A percentile compares a stretch with the other conserved stretches of the same genome.
Conservation (phyloP, 495 filamentous ascomycete species). For the Aspergillus homomorphus region DNA sequence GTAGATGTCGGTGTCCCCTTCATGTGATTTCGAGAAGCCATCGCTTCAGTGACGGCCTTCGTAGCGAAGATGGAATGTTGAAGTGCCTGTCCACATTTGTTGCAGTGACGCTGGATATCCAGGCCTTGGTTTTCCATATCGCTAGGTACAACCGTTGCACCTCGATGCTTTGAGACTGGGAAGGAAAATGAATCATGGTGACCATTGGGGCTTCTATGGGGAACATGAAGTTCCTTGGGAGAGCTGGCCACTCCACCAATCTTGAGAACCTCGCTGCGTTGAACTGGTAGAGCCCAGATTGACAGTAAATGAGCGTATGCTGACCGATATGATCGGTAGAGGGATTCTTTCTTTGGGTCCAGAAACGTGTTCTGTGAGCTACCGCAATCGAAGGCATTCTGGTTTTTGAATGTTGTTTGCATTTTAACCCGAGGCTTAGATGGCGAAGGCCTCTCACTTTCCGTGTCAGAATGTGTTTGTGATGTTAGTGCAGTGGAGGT, state of each 20-base stretch:
- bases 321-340: constrained; percentile 70
- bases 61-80: constrained; percentile 41
- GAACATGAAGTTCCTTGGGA: constrained; percentile 15
- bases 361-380: constrained; percentile 67
- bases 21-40: constrained; percentile 20
- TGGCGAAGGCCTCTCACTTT: constrained; percentile 35
- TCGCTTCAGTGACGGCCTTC: constrained; percentile 16
- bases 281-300: constrained; percentile 74
- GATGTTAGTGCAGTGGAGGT: constrained; percentile 28
- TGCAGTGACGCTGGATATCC: constrained; percentile 46
- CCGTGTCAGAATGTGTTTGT: constrained; percentile 44
- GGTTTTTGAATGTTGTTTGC: constrained; percentile 68
- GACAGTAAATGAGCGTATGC: constrained; percentile 79
- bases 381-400: constrained; percentile 73
- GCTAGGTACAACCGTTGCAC: constrained; percentile 4
- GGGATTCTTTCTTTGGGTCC: constrained; percentile 54
- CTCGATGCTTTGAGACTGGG: constrained; percentile 10
- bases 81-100: constrained; percentile 40
- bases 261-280: constrained; percentile 78
- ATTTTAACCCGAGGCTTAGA: constrained; percentile 42
- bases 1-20: constrained; percentile 20
- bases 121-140: constrained; percentile 26
- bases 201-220: constrained; percentile 24
- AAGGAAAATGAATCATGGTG: constrained; percentile 27
- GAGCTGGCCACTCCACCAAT: constrained; percentile 44